Evolutionary conservation across 129 eudicot genomes (phyloP).

Genomic region (Solidago caesia): DNA sequence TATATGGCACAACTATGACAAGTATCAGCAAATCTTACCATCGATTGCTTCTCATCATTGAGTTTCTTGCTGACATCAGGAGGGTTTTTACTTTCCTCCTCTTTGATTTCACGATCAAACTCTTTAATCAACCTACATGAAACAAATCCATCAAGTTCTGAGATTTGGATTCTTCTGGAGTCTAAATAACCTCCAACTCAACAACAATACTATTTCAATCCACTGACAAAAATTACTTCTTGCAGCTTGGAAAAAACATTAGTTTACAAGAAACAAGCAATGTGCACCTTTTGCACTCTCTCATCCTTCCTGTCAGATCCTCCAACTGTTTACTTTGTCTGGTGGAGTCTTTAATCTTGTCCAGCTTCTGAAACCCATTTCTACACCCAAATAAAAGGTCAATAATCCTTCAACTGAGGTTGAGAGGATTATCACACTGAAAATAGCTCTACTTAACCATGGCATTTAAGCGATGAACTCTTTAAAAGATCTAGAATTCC

Average conservation of each 20-base stretch:
- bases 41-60: slow-evolving; percentile 94
- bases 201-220: background rate
- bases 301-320: slow-evolving; percentile 94
- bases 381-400: slow-evolving; percentile 31
- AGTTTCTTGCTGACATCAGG: slow-evolving; percentile 89
- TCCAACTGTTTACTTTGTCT: slow-evolving; percentile 98
- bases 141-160: background rate
- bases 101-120: slow-evolving; percentile 95
- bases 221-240: background rate
- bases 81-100: slow-evolving; percentile 76
- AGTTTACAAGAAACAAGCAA: background rate
- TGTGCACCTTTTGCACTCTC: slow-evolving; percentile 92
- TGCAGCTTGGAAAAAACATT: background rate
- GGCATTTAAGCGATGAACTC: background rate
- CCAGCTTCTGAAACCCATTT: slow-evolving; percentile 97
- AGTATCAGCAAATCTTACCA: slow-evolving; percentile 47
- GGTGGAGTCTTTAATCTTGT: slow-evolving; percentile 85
- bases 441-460: slow-evolving; percentile 2
- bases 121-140: slow-evolving; percentile 77
- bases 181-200: background rate
- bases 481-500: background rate
- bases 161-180: too few species aligned
- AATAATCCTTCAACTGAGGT: background rate
- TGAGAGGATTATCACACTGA: background rate
- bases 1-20: background rate